Conservation (phyloP, 305 asterid genomes). For the Ilex paraguariensis region DNA sequence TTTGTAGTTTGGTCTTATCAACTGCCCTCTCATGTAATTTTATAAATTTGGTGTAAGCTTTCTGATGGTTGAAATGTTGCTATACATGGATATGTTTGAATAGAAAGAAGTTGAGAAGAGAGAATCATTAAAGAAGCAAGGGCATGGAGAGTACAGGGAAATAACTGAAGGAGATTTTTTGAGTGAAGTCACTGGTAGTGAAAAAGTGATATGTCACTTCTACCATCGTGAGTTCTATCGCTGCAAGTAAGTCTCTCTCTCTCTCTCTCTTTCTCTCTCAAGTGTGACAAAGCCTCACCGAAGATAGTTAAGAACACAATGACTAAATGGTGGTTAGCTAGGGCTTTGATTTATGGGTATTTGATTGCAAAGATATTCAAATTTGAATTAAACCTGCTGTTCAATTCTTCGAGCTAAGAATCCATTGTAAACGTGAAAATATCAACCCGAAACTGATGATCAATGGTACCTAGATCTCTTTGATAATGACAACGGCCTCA, state of each 20-base stretch:
- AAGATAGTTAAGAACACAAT: too few relatives aligned
- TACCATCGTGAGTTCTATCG: constrained; percentile 97
- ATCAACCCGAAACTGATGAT: too few relatives aligned
- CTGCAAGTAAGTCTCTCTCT: constrained; percentile 66
- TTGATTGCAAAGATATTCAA: too few relatives aligned
- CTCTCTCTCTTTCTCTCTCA: background rate
- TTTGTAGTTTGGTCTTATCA: constrained; percentile 24
- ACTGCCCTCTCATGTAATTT: constrained; percentile 1
- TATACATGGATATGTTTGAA: constrained; percentile 3
- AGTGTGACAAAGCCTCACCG: too few relatives aligned
- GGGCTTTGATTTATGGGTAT: too few relatives aligned
- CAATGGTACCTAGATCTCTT: too few relatives aligned
- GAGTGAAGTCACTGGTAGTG: constrained; percentile 88
- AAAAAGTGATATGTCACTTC: constrained; percentile 82
- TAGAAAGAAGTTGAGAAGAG: constrained; percentile 99
- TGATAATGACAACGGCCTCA: too few relatives aligned
- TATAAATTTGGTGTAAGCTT: constrained; percentile 10
- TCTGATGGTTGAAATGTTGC: constrained; percentile 6
- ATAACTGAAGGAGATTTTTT: constrained; percentile 87
- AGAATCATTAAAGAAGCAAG: constrained; percentile 64
- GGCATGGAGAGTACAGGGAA: constrained; percentile 95
- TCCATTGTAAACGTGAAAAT: too few relatives aligned
- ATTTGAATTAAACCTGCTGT: too few relatives aligned
- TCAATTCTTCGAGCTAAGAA: too few relatives aligned
- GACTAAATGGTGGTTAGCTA: too few relatives aligned